These are phyloP conservation scores for Trypanosoma lewisi DNA, from an alignment of 208 protist genomes.

Conservation along the genomic window DNA sequence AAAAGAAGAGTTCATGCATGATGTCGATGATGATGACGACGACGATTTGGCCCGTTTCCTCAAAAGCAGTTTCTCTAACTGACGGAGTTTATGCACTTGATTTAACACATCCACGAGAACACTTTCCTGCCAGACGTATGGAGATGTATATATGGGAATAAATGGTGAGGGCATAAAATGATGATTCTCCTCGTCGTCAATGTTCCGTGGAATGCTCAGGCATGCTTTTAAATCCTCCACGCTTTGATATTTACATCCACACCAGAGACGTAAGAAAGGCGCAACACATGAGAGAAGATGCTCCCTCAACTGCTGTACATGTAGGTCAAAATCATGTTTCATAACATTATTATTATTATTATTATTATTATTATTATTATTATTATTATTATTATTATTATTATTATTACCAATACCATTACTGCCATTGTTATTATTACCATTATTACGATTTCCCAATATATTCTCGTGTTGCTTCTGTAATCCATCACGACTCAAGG, in stretches of 20 bases:
- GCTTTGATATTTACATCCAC: neutral
- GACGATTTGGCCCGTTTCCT: neutral
- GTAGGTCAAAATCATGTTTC: neutral
- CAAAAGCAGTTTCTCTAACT: constrained; percentile 16
- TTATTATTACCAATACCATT: too few relatives aligned
- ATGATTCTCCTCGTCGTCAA: neutral
- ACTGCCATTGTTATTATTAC: too few relatives aligned
- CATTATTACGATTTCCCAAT: neutral
- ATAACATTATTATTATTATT: neutral
- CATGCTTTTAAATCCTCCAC: neutral
- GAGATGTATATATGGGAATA: constrained; percentile 11
- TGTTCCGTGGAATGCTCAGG: neutral
- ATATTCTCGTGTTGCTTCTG: neutral
- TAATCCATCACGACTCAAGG: constrained; percentile 3
- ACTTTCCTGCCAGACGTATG: constrained; percentile 25
- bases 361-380: too few relatives aligned
- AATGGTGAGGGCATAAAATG: neutral
- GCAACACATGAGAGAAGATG: constrained; percentile 30
- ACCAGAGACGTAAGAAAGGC: constrained; percentile 35
- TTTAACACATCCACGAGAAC: constrained; percentile 19
- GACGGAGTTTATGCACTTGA: constrained; percentile 18
- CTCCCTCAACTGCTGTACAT: neutral
- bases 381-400: neutral
- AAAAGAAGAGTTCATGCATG: neutral
- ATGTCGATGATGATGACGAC: neutral